These are phyloP conservation scores for Tricholoma bakamatsutake DNA, from an alignment of 768 basidiomycete genomes.

Conservation along the genomic window DNA sequence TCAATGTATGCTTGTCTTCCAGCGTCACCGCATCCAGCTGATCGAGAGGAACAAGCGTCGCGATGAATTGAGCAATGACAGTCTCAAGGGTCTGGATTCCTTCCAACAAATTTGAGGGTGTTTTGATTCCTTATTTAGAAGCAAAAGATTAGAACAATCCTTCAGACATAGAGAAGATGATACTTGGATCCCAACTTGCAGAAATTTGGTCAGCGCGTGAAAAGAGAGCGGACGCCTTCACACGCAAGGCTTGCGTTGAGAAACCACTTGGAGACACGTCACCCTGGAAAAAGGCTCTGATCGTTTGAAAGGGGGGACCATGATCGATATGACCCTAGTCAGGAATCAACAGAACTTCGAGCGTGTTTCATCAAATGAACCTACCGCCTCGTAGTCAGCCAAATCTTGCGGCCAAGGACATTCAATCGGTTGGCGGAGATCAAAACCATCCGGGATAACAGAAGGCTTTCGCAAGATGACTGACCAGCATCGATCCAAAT, in stretches of 20 bases:
- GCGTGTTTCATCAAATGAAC: constrained; percentile 15
- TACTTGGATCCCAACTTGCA: constrained; percentile 57
- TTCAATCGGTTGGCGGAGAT: constrained; percentile 52
- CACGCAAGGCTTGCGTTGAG: constrained; percentile 58
- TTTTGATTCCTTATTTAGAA: constrained; percentile 32
- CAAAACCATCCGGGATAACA: constrained; percentile 58
- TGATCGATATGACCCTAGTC: constrained; percentile 54
- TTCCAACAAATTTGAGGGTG: constrained; percentile 44
- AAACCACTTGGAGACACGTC: constrained; percentile 52
- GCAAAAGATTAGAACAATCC: neutral
- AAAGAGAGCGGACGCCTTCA: constrained; percentile 73
- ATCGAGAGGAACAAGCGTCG: constrained; percentile 59
- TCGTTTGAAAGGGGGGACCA: constrained; percentile 48
- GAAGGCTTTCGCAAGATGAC: constrained; percentile 63
- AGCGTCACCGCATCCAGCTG: constrained; percentile 51
- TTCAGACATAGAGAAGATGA: constrained; percentile 9
- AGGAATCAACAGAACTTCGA: constrained; percentile 3
- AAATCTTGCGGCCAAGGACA: constrained; percentile 76
- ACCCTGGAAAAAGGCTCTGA: constrained; percentile 57
- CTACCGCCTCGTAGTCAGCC: constrained; percentile 66
- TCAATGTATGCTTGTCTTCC: constrained; percentile 54
- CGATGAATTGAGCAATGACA: constrained; percentile 55
- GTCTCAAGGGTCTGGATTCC: constrained; percentile 60
- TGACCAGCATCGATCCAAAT: constrained; percentile 78
- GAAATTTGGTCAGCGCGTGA: constrained; percentile 60